A percentile compares a stretch with the other conserved stretches of the same genome.
phyloP scores from a whole-genome alignment of 495 filamentous ascomycete species.

The Aspergillus panamensis region DNA sequence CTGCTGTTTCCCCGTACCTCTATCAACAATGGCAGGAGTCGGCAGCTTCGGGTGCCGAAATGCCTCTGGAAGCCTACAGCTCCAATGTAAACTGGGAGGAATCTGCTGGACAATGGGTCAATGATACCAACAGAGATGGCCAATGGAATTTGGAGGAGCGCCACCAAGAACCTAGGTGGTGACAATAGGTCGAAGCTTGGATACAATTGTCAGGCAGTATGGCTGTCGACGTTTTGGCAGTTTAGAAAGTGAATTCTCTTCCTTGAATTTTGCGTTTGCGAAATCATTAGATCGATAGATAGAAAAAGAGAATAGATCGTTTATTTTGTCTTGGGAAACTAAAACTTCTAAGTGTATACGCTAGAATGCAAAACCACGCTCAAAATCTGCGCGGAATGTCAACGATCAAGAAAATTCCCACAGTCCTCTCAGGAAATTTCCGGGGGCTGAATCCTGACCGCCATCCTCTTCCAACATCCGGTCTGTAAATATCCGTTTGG shows the following conservation, averaged over 20 bases:
- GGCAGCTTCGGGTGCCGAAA: conserved; percentile 8
- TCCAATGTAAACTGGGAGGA: conserved; percentile 12
- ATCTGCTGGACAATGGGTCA: conserved; percentile 5
- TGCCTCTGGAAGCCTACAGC: conserved; percentile 17
- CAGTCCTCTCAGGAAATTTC: conserved; percentile 35
- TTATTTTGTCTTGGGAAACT: neutral
- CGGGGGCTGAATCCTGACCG: conserved; percentile 40
- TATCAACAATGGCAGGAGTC: conserved; percentile 18
- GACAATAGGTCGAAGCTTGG: neutral
- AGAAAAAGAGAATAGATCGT: neutral
- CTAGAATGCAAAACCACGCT: conserved; percentile 2
- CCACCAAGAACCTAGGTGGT: neutral
- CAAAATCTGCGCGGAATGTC: too few relatives aligned
- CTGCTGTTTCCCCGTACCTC: conserved; percentile 20
- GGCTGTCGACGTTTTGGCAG: neutral
- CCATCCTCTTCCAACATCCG: conserved; percentile 43
- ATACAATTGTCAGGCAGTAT: neutral
- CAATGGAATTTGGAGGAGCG: neutral
- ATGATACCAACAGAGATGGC: conserved; percentile 1
- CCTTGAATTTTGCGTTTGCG: neutral
- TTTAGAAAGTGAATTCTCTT: conserved; percentile 7
- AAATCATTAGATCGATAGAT: neutral
- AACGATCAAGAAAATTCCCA: conserved; percentile 37
- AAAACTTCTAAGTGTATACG: conserved; percentile 15
- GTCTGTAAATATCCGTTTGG: conserved; percentile 74